Base-by-base conservation (phyloP, 257 asterid genomes). In the Jacaranda copaia region DNA sequence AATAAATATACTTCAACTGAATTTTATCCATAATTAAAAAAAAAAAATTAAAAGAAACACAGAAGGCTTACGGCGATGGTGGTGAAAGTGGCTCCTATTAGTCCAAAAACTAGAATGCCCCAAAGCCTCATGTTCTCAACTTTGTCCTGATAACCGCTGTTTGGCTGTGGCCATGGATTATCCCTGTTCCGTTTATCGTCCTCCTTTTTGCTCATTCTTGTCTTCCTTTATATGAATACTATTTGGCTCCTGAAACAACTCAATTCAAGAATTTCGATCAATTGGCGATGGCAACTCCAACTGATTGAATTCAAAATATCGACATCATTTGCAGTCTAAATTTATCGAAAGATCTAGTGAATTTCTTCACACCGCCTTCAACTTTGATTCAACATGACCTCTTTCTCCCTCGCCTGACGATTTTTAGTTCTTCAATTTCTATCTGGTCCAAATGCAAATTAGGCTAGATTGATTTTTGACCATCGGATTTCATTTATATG, bases 31-130 rank as follows among this genome's bases (percentile, higher is more conserved):
- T 10, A 13, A 46, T 18, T 5, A 8, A 6, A 25, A 39, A 32
- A 59, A 13, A 12, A 51, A 69, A 49, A 18, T 16, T 38, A 0
- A 25, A 55, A 52, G 52, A 45, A 80, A 74, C 8, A 55, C 39
- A 43, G 52, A 71, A 61, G 39, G 62, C 89, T 74, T 86, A 94
- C 98, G 12, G 98, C 97, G 19, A 87, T 77, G 25, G 93, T 85
- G 79, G 97, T 90, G 80, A 84, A 89, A 46, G 96, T 82, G 76
- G 98, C 98, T 74, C 97, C 98, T 40, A 94, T 86, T 32, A 92
- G 79, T 49, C 96, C 97, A 51, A 89, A 92, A 62, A 89, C 79
- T 12, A 92, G 78, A 82, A 88, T 78, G 36, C 92, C 89, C 96
- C 91, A 85, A 6, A 90, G 72, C 83, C 76, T 89, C 85, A 78